These are phyloP conservation scores for Anthracocystis walkeri DNA, from an alignment of 1,284 basidiomycete species.

Conservation along the genomic window DNA sequence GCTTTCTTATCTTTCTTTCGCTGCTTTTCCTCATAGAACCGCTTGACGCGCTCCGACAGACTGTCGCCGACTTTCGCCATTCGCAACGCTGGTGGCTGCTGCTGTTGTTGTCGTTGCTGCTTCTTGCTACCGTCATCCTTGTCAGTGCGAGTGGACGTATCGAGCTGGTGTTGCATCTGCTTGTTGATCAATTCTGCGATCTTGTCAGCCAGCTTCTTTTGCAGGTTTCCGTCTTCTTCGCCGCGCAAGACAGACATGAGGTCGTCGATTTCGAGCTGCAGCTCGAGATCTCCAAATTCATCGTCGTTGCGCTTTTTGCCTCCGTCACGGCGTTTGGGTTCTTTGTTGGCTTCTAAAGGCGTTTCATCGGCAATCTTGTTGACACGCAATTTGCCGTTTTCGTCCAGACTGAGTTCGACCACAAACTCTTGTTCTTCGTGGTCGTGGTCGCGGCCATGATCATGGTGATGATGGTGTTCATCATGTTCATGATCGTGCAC, in stretches of 20 bases:
- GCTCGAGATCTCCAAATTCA: slow-evolving; percentile 2
- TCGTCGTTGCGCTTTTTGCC: slow-evolving; percentile 34
- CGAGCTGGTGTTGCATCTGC: slow-evolving; percentile 16
- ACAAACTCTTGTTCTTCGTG: slow-evolving; percentile 22
- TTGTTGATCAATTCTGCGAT: slow-evolving; percentile 26
- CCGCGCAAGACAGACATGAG: slow-evolving; percentile 28
- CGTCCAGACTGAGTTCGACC: slow-evolving; percentile 29
- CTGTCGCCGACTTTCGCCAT: slow-evolving; percentile 52
- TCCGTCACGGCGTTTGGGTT: slow-evolving; percentile 10
- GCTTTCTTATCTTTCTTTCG: slow-evolving; percentile 4
- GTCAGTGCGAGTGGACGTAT: not conserved
- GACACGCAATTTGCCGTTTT: slow-evolving; percentile 26
- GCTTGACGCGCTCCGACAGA: slow-evolving; percentile 42
- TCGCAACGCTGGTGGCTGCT: slow-evolving; percentile 10
- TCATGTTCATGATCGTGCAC: slow-evolving; percentile 11
- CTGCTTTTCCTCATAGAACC: slow-evolving; percentile 44
- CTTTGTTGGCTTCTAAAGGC: not conserved
- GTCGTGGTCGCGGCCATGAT: slow-evolving; percentile 2
- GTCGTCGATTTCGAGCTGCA: slow-evolving; percentile 40
- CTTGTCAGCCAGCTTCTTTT: slow-evolving; percentile 36
- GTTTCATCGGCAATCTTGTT: slow-evolving; percentile 9
- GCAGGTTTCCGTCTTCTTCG: slow-evolving; percentile 12
- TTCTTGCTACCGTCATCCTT: not conserved
- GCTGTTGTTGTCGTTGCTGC: not conserved
- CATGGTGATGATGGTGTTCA: slow-evolving; percentile 3